Base-by-base conservation (phyloP, 345 rosid species). In the Angophora floribunda region DNA sequence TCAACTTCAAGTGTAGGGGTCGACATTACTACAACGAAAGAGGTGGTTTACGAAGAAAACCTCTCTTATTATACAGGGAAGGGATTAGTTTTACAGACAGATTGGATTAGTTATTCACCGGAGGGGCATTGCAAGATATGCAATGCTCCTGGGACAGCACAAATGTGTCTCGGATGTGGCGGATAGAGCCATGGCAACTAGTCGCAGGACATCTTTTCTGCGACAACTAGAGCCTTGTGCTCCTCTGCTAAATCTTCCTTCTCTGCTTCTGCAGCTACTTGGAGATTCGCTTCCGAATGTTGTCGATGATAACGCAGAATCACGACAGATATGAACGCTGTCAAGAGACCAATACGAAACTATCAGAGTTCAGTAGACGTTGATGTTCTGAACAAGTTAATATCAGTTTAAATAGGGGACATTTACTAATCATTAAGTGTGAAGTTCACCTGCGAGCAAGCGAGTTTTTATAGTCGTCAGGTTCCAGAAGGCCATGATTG, bases 401-500 rank as follows among this genome's bases (percentile, higher is more conserved):
- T 49, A 41, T 44, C 36, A 24, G 49, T 4, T 51, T 11, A 52
- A 88, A 85, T 45, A 61, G 22, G 85, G 26, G 41, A 87, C 15
- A 49, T 28, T 22, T 15, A 65, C 57, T 30, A 36, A 63, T 85
- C 26, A 19, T 13, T 53, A 85, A 52, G 41, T 36, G 41, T 4
- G 41, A 85, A 85, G 51, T 52, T 87, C 91, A 96, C 99, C 96
- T 51, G 97, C 87, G 61, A 98, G 93, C 85, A 96, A 91, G n/a
- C 99, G 97, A 82, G 97, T 95, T 92, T 93, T 98, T 87, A 95
- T 84, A 47, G 95, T 89, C n/a, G 99, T 94, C n/a, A 98, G 90
- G 89, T 96, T 96, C 99, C 99, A 98, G 88, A 97, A 98, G 49
- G 95, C 97, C 86, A 96, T 94, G 87, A 90, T 89, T 16, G 95